These are phyloP conservation scores for Acanthamoeba lenticulata DNA, from an alignment of 208 protist species.

Conservation along the genomic window DNA sequence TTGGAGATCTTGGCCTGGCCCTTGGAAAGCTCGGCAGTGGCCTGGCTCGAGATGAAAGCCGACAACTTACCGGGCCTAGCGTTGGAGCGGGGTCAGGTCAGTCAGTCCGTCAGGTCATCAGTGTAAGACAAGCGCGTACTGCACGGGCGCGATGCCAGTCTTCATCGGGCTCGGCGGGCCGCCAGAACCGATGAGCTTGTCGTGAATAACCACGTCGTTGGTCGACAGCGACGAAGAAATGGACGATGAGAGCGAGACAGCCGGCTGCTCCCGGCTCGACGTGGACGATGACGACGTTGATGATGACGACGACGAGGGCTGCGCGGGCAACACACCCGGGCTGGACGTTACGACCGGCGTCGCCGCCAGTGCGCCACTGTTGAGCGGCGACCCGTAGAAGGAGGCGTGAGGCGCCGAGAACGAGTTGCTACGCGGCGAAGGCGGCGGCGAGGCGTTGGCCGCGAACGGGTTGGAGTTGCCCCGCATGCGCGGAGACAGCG, in stretches of 20 bases:
- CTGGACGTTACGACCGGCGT: too few species aligned
- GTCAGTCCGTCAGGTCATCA: neutral
- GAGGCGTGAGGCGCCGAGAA: neutral
- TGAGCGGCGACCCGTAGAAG: neutral
- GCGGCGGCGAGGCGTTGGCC: neutral
- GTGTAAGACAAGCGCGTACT: neutral
- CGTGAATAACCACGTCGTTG: constrained; percentile 43
- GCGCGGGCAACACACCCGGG: neutral
- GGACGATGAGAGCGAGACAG: neutral
- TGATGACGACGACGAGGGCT: neutral
- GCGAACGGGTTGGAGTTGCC: constrained; percentile 43
- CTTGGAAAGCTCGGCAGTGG: constrained; percentile 23
- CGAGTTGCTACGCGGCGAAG: neutral
- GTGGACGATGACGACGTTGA: too few species aligned
- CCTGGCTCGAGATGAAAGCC: constrained; percentile 4
- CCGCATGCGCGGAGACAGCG: neutral
- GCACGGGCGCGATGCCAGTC: neutral
- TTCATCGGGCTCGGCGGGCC: neutral
- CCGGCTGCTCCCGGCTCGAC: neutral
- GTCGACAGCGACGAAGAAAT: constrained; percentile 24
- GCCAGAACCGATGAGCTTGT: neutral
- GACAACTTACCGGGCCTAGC: neutral
- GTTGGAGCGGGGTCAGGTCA: neutral
- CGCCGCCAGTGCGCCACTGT: too few species aligned
- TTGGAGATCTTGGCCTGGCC: neutral